Conservation (phyloP, 176 grass and related monocot genomes). For the Eleusine coracana region DNA sequence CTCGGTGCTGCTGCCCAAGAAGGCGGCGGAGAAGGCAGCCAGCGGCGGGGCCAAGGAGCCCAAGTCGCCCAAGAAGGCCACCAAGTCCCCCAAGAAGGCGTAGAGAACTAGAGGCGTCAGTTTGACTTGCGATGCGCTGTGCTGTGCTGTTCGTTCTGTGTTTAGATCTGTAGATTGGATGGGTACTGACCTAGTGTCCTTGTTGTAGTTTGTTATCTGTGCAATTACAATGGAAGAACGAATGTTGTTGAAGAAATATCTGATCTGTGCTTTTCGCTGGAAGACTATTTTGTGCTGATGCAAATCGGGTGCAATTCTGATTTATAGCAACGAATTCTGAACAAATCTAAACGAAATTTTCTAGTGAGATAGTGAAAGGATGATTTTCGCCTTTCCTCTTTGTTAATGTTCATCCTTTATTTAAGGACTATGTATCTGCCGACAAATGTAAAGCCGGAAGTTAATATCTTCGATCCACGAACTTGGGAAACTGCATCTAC, state of each 20-base stretch:
- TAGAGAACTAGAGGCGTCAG: neutral
- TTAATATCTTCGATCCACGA: too few species aligned
- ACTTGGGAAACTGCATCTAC: too few species aligned
- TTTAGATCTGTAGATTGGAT: constrained; percentile 14
- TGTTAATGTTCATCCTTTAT: too few species aligned
- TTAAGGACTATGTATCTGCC: too few species aligned
- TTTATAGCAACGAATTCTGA: too few species aligned
- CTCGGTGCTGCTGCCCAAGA: constrained; percentile 44
- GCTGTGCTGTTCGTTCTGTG: neutral
- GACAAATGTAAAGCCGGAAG: too few species aligned
- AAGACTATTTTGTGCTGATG: too few species aligned
- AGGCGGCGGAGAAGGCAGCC: constrained; percentile 29
- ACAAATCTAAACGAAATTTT: too few species aligned
- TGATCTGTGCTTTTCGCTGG: neutral
- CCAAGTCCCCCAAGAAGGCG: constrained; percentile 42
- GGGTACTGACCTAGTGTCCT: neutral
- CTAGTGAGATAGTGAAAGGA: too few species aligned
- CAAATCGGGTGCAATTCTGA: too few species aligned
- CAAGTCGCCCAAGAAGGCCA: constrained; percentile 28
- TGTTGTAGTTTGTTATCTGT: neutral
- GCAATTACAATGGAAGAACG: neutral
- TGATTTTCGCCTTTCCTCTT: too few species aligned
- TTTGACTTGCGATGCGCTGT: neutral
- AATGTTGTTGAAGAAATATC: neutral
- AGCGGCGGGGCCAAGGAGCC: constrained; percentile 14